Evolutionary conservation across 2,329 filamentous ascomycete species (phyloP).

Genomic region (Arthrobotrys megalospora): DNA sequence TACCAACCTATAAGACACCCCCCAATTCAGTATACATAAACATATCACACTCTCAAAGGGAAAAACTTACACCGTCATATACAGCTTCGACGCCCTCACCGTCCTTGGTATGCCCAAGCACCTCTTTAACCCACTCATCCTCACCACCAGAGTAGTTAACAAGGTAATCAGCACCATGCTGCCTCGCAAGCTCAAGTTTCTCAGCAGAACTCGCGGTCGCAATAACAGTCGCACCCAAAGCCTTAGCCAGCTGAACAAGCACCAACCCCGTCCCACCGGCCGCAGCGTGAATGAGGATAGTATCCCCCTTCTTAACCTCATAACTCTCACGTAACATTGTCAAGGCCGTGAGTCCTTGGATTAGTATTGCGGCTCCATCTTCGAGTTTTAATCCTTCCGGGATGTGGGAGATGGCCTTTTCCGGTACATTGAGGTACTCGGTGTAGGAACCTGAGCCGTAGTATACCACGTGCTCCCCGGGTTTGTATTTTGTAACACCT

Average conservation of each 20-base stretch:
- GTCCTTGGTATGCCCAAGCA: slow-evolving; percentile 77
- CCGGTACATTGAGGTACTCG: slow-evolving; percentile 73
- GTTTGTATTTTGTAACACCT: slow-evolving; percentile 69
- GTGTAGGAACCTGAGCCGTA: slow-evolving; percentile 73
- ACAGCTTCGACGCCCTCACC: slow-evolving; percentile 82
- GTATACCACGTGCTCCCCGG: slow-evolving; percentile 81
- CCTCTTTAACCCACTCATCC: slow-evolving; percentile 72
- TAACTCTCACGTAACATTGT: slow-evolving; percentile 83
- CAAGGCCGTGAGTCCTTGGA: slow-evolving; percentile 87
- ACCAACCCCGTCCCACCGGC: slow-evolving; percentile 85
- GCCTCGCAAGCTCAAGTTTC: slow-evolving; percentile 79
- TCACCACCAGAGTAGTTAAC: slow-evolving; percentile 78
- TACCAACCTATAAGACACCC: slow-evolving; percentile 73
- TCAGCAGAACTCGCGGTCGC: slow-evolving; percentile 81
- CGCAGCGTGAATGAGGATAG: slow-evolving; percentile 86
- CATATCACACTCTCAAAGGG: no score
- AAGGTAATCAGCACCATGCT: slow-evolving; percentile 79
- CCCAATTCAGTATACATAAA: not conserved
- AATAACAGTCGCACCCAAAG: slow-evolving; percentile 82
- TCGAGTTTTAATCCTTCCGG: slow-evolving; percentile 76
- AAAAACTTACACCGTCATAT: slow-evolving; percentile 77
- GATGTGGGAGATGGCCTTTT: slow-evolving; percentile 74
- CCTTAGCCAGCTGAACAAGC: slow-evolving; percentile 78
- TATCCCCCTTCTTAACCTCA: slow-evolving; percentile 80
- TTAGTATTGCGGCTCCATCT: slow-evolving; percentile 77